These are phyloP conservation scores for Magnolia officinalis DNA, from an alignment of 164 flowering plant species.

Conservation along the genomic window DNA sequence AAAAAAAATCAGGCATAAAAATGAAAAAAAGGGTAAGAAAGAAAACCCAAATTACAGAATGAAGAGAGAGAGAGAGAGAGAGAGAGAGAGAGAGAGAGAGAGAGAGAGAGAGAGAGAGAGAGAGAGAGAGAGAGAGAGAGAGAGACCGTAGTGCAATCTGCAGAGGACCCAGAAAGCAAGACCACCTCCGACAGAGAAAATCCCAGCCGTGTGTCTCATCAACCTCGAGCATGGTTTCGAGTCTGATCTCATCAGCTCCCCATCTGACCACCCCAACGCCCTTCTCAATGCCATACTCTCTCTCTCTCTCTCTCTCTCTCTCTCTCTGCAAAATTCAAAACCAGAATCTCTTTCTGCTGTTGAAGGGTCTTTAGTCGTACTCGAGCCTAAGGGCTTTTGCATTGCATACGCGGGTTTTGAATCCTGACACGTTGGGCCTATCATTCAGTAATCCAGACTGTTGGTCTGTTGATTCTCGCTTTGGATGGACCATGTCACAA, in stretches of 20 bases:
- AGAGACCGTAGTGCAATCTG: conserved; percentile 71
- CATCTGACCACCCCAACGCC: conserved; percentile 73
- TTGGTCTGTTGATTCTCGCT: no score
- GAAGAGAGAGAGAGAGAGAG: background rate
- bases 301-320: background rate
- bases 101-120: conserved; percentile 2
- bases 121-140: background rate
- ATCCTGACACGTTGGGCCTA: no score
- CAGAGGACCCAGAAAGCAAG: conserved; percentile 79
- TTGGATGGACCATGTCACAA: no score
- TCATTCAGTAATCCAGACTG: no score
- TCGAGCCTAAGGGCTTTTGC: no score
- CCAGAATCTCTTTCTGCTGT: background rate
- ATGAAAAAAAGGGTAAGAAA: no score
- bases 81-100: background rate
- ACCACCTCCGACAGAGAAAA: conserved; percentile 72
- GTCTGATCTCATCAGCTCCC: conserved; percentile 84
- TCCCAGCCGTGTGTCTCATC: conserved; percentile 82
- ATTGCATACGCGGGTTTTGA: no score
- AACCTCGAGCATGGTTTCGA: conserved; percentile 75
- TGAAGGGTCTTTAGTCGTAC: no score
- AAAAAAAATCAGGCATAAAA: no score
- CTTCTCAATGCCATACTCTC: conserved; percentile 68
- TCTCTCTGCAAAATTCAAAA: background rate
- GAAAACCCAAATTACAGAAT: no score